A percentile compares a stretch with the other conserved stretches of the same genome.
Conservation (phyloP, 2,329 filamentous ascomycete species). For the Cercospora zeina region DNA sequence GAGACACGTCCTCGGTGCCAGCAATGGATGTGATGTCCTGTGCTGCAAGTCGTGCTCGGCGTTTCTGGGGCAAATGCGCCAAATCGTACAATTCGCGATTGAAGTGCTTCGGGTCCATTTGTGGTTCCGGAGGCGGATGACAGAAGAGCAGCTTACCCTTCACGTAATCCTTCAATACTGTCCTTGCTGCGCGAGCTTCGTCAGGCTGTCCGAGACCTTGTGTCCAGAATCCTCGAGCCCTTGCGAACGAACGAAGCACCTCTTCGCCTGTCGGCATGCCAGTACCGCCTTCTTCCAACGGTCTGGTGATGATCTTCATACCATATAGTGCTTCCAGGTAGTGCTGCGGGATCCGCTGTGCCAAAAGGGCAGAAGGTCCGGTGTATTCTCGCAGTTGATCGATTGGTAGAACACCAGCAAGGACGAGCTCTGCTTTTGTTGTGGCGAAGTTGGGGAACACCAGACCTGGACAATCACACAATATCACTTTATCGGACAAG, state of each 20-base stretch:
- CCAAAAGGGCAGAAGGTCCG: slow-evolving; percentile 79
- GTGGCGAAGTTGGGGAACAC: slow-evolving; percentile 98
- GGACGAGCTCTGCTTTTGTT: slow-evolving; percentile 94
- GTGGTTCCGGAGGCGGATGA: slow-evolving; percentile 68
- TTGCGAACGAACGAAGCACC: slow-evolving; percentile 80
- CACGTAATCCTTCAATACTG: slow-evolving; percentile 95
- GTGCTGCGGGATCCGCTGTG: slow-evolving; percentile 77
- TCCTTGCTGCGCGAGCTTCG: slow-evolving; percentile 84
- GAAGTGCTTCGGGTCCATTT: slow-evolving; percentile 71
- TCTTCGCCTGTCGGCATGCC: slow-evolving; percentile 83
- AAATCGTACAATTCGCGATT: slow-evolving; percentile 87
- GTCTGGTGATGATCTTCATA: slow-evolving; percentile 78
- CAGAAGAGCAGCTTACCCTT: slow-evolving; percentile 93
- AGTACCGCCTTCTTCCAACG: slow-evolving; percentile 88
- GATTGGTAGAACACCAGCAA: slow-evolving; percentile 91
- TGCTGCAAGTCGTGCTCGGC: slow-evolving; percentile 64
- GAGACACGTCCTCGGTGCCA: slow-evolving; percentile 43
- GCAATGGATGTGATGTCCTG: slow-evolving; percentile 42
- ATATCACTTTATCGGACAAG: slow-evolving; percentile 80
- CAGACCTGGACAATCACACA: slow-evolving; percentile 97
- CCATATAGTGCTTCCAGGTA: slow-evolving; percentile 95
- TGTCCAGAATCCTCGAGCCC: slow-evolving; percentile 85
- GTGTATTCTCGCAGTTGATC: slow-evolving; percentile 93
- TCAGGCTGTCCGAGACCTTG: slow-evolving; percentile 83
- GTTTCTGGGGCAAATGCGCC: slow-evolving; percentile 76